Conservation (phyloP, 805 yeast species). For the Naumovozyma baii region DNA sequence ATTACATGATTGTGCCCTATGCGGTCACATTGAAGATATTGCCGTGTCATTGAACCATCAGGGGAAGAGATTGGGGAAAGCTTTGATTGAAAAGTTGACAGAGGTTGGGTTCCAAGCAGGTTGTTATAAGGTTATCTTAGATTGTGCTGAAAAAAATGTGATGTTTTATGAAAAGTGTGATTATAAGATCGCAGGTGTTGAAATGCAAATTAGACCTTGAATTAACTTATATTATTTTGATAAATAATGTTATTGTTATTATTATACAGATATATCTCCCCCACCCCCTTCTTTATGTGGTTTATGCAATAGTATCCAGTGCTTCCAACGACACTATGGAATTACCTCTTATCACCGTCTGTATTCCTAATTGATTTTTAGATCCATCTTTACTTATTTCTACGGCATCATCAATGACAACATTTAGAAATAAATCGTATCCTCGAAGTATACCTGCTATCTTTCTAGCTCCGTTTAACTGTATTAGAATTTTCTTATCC, state of each 20-base stretch:
- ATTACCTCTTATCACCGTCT: conserved; percentile 64
- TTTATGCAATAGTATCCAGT: conserved; percentile 16
- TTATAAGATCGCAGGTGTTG: conserved; percentile 51
- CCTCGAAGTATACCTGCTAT: conserved; percentile 80
- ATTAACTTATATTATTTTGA: too few species aligned
- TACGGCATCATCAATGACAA: conserved; percentile 61
- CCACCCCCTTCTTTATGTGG: too few species aligned
- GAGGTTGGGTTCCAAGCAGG: conserved; percentile 49
- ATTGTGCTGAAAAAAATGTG: conserved; percentile 75
- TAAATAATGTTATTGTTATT: too few species aligned
- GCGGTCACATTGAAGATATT: conserved; percentile 93
- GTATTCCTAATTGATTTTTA: conserved; percentile 51
- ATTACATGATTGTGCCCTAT: conserved; percentile 75
- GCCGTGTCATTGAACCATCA: conserved; percentile 68
- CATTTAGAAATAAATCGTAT: conserved; percentile 68
- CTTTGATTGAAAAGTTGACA: conserved; percentile 53
- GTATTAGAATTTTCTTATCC: conserved; percentile 65
- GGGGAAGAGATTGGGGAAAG: conserved; percentile 71
- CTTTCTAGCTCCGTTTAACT: conserved; percentile 68
- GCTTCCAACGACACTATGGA: conserved; percentile 66
- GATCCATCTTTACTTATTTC: conserved; percentile 47
- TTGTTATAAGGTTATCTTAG: conserved; percentile 83
- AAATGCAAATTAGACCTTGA: conserved; percentile 42
- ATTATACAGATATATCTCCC: too few species aligned
- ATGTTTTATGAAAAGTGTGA: conserved; percentile 88